Evolutionary conservation across 2,329 filamentous ascomycete genomes (phyloP).

Genomic region (Calonectria ilicicola): DNA sequence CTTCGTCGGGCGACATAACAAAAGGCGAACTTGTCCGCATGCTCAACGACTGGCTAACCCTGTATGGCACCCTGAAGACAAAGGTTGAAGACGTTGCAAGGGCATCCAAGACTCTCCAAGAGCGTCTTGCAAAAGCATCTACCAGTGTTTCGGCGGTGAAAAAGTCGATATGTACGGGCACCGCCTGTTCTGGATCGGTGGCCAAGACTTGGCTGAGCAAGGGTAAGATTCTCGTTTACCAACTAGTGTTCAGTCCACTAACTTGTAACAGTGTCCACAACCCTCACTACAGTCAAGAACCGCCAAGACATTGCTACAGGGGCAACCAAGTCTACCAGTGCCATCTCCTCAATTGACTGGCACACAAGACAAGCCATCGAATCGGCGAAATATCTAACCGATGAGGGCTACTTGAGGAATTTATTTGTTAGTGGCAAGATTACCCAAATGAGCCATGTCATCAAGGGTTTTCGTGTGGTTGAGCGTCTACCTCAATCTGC

Average conservation of each 20-base stretch:
- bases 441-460: not conserved
- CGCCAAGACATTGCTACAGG: not conserved
- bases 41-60: not conserved
- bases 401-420: not conserved
- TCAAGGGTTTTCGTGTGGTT: not conserved
- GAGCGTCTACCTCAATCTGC: not conserved
- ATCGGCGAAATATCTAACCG: not conserved
- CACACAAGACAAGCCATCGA: not conserved
- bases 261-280: not conserved
- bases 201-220: not conserved
- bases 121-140: not conserved
- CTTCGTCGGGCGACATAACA: not conserved
- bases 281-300: constrained; percentile 2
- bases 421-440: not conserved
- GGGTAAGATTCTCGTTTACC: not conserved
- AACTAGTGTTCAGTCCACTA: not conserved
- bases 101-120: not conserved
- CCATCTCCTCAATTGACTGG: not conserved
- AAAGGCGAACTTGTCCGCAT: not conserved
- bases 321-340: not conserved
- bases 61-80: not conserved
- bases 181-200: not conserved
- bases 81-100: not conserved
- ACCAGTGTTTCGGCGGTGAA: not conserved
- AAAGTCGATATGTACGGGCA: not conserved